Evolutionary conservation across 2,329 filamentous ascomycete species (phyloP).

Genomic region (Myotisia sp.): DNA sequence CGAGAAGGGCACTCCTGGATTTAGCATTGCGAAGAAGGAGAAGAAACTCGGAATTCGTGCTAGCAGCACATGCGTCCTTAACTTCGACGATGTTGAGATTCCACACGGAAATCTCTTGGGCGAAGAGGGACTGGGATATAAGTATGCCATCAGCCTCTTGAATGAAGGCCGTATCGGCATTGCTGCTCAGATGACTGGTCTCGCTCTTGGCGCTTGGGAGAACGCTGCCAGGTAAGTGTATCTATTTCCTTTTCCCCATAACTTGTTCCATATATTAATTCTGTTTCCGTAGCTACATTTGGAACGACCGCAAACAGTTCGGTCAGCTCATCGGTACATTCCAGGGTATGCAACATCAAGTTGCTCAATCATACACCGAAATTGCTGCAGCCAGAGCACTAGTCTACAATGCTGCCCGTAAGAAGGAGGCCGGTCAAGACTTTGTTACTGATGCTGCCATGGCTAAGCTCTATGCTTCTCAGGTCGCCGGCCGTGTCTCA

Average conservation of each 20-base stretch:
- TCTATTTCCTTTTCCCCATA: slow-evolving; percentile 1
- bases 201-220: slow-evolving; percentile 87
- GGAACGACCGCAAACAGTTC: slow-evolving; percentile 98
- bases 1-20: slow-evolving; percentile 77
- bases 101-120: slow-evolving; percentile 80
- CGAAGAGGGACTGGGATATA: slow-evolving; percentile 83
- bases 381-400: slow-evolving; percentile 81
- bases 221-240: slow-evolving; percentile 61
- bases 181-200: slow-evolving; percentile 88
- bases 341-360: slow-evolving; percentile 98
- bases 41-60: slow-evolving; percentile 98
- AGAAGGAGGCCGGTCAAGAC: slow-evolving; percentile 94
- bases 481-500: slow-evolving; percentile 77
- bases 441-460: slow-evolving; percentile 95
- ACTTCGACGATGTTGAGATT: slow-evolving; percentile 89
- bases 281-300: slow-evolving; percentile 60
- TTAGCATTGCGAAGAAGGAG: slow-evolving; percentile 97
- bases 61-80: slow-evolving; percentile 91
- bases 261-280: not conserved
- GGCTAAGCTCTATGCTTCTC: slow-evolving; percentile 90
- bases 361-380: slow-evolving; percentile 89
- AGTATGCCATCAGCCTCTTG: slow-evolving; percentile 84
- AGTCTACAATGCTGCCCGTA: slow-evolving; percentile 89
- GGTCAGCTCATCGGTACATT: slow-evolving; percentile 87
- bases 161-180: slow-evolving; percentile 98